Conservation (phyloP, 2,329 filamentous ascomycete species). For the Harringtonia lauricola region DNA sequence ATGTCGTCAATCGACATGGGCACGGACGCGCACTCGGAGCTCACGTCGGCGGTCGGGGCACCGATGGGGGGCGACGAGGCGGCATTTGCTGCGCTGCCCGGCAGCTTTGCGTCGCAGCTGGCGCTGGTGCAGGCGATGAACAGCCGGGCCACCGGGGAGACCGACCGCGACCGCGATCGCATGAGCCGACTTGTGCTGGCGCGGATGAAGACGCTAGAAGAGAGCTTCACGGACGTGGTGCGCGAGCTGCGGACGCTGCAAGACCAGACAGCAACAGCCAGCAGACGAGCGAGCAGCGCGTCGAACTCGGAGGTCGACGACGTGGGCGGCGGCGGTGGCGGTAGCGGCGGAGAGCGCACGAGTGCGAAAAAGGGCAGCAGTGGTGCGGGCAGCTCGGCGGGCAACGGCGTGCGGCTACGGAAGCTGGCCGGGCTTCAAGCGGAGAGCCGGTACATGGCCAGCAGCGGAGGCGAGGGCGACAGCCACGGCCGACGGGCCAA, state of each 20-base stretch:
- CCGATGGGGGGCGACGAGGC: slow-evolving; percentile 28
- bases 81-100: slow-evolving; percentile 53
- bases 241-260: slow-evolving; percentile 62
- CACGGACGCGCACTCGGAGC: slow-evolving; percentile 50
- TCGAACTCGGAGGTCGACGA: slow-evolving; percentile 22
- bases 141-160: slow-evolving; percentile 23
- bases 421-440: neutral
- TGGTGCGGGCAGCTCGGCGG: neutral
- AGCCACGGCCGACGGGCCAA: slow-evolving; percentile 29
- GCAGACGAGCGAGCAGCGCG: slow-evolving; percentile 32
- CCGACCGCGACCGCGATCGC: slow-evolving; percentile 46
- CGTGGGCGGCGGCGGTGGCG: slow-evolving; percentile 7
- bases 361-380: neutral
- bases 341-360: neutral
- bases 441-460: slow-evolving; percentile 12
- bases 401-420: neutral
- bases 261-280: slow-evolving; percentile 18
- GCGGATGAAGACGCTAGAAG: slow-evolving; percentile 86
- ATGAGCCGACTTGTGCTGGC: slow-evolving; percentile 76
- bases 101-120: slow-evolving; percentile 75
- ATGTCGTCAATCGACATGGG: slow-evolving; percentile 61
- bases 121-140: slow-evolving; percentile 54
- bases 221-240: slow-evolving; percentile 80
- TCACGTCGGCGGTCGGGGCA: slow-evolving; percentile 45
- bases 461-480: slow-evolving; percentile 17